phyloP scores from a whole-genome alignment of 352 stramenopile species.

The Poterioochromonas sp. region DNA sequence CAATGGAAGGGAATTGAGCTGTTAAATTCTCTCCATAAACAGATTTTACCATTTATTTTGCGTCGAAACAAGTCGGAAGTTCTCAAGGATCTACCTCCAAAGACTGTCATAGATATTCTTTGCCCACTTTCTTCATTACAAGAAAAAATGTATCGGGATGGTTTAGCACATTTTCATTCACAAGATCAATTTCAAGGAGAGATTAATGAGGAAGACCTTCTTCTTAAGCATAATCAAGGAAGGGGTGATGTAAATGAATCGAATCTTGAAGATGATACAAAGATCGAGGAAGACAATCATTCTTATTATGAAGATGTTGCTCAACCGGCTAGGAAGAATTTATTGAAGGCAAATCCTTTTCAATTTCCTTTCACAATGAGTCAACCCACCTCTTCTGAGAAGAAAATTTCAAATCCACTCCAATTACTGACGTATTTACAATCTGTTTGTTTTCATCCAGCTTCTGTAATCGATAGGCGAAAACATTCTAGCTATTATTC shows the following conservation, averaged over 20 bases:
- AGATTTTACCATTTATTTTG: constrained; percentile 90
- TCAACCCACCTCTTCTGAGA: background rate
- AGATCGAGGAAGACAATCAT: background rate
- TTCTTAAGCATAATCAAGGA: background rate
- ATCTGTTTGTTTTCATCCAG: constrained; percentile 86
- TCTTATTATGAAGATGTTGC: background rate
- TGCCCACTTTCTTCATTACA: constrained; percentile 76
- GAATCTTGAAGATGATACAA: constrained; percentile 2
- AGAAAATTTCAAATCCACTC: constrained; percentile 44
- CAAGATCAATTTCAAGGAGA: background rate
- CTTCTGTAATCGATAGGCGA: constrained; percentile 54
- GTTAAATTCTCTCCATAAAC: constrained; percentile 82
- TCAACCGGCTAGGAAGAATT: no score
- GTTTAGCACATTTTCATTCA: background rate
- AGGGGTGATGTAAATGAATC: background rate
- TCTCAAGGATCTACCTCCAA: constrained; percentile 87
- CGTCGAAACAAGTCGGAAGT: constrained; percentile 90
- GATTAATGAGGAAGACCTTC: background rate
- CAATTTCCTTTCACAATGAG: background rate
- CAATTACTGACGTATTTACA: constrained; percentile 64
- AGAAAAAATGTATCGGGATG: constrained; percentile 61
- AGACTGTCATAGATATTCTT: constrained; percentile 87
- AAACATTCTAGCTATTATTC: background rate
- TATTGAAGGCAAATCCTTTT: no score
- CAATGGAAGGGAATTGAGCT: constrained; percentile 60